phyloP scores from a whole-genome alignment of 257 asterid genomes.

The Fraxinus pennsylvanica region DNA sequence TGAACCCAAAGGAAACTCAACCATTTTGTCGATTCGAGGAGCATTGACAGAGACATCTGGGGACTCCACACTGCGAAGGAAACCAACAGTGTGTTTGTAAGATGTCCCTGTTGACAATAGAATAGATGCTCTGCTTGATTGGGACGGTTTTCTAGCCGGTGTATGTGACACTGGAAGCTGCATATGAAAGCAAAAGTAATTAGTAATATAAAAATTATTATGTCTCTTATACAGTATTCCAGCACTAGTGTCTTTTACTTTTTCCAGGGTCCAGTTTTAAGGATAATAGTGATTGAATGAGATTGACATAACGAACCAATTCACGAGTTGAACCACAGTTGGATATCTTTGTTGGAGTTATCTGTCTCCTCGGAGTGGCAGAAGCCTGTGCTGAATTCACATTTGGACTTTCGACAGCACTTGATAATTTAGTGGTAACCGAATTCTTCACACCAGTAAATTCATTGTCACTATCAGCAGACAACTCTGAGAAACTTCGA shows the following conservation, averaged over 20 bases:
- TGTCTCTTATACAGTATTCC: too few species aligned
- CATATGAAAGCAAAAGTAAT: constrained; percentile 7
- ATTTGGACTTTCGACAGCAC: constrained; percentile 44
- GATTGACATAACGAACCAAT: constrained; percentile 51
- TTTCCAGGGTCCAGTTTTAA: too few species aligned
- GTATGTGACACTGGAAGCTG: constrained; percentile 89
- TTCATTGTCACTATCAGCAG: constrained; percentile 47
- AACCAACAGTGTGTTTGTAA: constrained; percentile 21
- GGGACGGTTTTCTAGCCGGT: constrained; percentile 60
- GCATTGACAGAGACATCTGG: constrained; percentile 87
- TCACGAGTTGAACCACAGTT: constrained; percentile 92
- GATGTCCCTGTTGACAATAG: constrained; percentile 43
- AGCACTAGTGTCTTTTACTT: too few species aligned
- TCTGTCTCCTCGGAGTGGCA: constrained; percentile 55
- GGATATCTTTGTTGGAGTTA: constrained; percentile 59
- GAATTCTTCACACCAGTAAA: constrained; percentile 43
- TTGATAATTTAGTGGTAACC: constrained; percentile 38
- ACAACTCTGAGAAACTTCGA: constrained; percentile 41
- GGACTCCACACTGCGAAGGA: constrained; percentile 46
- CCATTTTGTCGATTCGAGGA: constrained; percentile 90
- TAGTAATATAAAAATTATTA: too few species aligned
- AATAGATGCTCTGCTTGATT: constrained; percentile 65
- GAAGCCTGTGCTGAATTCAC: constrained; percentile 40
- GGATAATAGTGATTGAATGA: not conserved
- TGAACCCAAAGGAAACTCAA: constrained; percentile 61